Evolutionary conservation across 306 rosid genomes (phyloP), one percentile per base, ranked within the genome.

Genomic region (Acacia crassicarpa): DNA sequence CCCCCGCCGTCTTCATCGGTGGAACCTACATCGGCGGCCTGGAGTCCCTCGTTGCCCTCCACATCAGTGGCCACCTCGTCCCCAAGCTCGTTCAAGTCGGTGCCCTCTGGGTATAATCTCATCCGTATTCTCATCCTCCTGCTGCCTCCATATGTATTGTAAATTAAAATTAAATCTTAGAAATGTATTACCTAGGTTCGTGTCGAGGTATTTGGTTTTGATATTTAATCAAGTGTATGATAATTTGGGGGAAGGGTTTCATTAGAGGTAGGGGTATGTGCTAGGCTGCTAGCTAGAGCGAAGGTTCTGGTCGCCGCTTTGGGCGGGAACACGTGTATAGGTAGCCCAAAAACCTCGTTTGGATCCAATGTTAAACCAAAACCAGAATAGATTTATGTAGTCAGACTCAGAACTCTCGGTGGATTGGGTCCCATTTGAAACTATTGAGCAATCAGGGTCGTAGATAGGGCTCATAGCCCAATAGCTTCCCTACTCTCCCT

Each of bases 21-120:
- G 98, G 97, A 3, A 1, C 85, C 4, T 88, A 81, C 82, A 41
- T 96, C 79, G 99, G 99, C 12, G 97, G 99, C 30, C 83, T 91
- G 22, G 99, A 96, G 56, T 92, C 98, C 14, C 99, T 96, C 61
- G 97, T 96, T 8, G 98, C 97, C 11, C 99, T 96, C 89, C 99
- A 94, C 86, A 91, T 96, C 81, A 88, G 94, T 53, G 97, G 99
- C 84, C 94, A 91, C 83, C 97, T 96, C 25, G 92, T 91, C 76
- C 93, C 98, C n/a, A 93, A 80, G 82, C 99, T 96, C 53, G 90
- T 89, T 67, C 84, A 96, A 85, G 93, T 96, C 61, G 99, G 99
- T 45, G 99, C 91, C 72, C 98, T 96, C 51, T 91, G 87, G 88
- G 90, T 85, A 91, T 87, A 81, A 89, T 22, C 40, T 19, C 32